Evolutionary conservation across 108 stramenopile species (phyloP).

Genomic region (Cyclotella atomus): DNA sequence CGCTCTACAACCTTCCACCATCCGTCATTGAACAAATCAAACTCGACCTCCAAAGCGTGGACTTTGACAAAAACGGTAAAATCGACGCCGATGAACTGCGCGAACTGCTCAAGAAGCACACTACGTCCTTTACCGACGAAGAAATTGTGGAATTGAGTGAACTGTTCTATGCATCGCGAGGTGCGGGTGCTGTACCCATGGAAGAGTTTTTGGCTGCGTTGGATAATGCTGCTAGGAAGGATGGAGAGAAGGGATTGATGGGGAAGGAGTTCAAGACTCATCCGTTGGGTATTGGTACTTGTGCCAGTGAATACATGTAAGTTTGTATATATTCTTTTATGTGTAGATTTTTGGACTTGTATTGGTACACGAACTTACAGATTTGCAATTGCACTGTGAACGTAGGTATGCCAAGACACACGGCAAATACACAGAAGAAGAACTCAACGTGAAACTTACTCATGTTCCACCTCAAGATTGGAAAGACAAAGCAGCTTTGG

Average conservation of each 20-base stretch:
- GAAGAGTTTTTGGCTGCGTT: slow-evolving; percentile 72
- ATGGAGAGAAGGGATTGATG: slow-evolving; percentile 1
- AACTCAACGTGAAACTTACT: slow-evolving; percentile 73
- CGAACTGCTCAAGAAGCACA: slow-evolving; percentile 62
- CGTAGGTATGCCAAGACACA: slow-evolving; percentile 66
- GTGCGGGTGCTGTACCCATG: slow-evolving; percentile 60
- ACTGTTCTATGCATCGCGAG: slow-evolving; percentile 68
- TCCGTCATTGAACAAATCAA: slow-evolving; percentile 25
- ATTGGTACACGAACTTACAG: neutral
- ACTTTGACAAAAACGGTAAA: slow-evolving; percentile 41
- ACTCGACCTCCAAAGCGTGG: slow-evolving; percentile 33
- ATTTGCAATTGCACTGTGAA: no score
- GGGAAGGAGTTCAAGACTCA: slow-evolving; percentile 35
- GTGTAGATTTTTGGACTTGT: neutral
- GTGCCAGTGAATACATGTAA: slow-evolving; percentile 53
- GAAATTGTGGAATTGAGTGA: slow-evolving; percentile 79
- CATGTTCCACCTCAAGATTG: slow-evolving; percentile 59
- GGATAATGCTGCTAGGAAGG: slow-evolving; percentile 40
- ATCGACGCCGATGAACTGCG: slow-evolving; percentile 78
- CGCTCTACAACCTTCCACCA: slow-evolving; percentile 17
- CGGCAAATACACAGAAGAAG: slow-evolving; percentile 66
- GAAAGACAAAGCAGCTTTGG: slow-evolving; percentile 60
- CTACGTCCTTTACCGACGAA: slow-evolving; percentile 60
- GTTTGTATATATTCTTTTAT: slow-evolving; percentile 1
- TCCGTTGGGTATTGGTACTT: slow-evolving; percentile 53